These are phyloP conservation scores for Exutisphaerella laricina DNA, from an alignment of 2,329 filamentous ascomycete genomes.

Conservation along the genomic window DNA sequence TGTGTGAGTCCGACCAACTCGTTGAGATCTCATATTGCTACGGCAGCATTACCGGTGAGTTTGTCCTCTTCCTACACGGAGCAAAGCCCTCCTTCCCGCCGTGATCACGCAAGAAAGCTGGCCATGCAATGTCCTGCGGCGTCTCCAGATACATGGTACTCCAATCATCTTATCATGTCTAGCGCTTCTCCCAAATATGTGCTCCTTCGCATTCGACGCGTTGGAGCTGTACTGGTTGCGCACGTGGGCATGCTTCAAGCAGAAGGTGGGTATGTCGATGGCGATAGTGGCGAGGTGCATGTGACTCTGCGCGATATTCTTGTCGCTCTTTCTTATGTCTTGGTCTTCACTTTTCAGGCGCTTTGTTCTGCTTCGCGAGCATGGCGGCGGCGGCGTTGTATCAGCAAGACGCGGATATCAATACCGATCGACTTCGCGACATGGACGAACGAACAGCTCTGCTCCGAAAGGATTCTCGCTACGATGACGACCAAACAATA, in stretches of 20 bases:
- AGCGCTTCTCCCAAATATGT: not conserved
- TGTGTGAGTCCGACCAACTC: too few relatives aligned
- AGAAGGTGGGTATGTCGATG: not conserved
- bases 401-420: not conserved
- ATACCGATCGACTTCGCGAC: too few relatives aligned
- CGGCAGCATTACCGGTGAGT: not conserved
- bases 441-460: not conserved
- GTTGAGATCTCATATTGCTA: too few relatives aligned
- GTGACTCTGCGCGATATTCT: not conserved
- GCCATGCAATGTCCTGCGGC: too few relatives aligned
- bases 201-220: too few relatives aligned
- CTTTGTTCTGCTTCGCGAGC: not conserved
- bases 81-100: not conserved
- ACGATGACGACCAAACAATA: not conserved
- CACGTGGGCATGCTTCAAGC: not conserved
- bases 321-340: not conserved
- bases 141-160: not conserved
- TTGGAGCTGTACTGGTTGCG: not conserved
- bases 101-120: not conserved
- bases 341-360: not conserved
- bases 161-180: not conserved
- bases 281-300: not conserved
- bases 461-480: not conserved
- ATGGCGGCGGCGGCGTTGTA: not conserved
- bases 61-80: not conserved